Percentiles rank a stretch among this genome's conserved stretches.
Conservation (phyloP, 768 basidiomycete genomes). For the Sutorius australiensis region DNA sequence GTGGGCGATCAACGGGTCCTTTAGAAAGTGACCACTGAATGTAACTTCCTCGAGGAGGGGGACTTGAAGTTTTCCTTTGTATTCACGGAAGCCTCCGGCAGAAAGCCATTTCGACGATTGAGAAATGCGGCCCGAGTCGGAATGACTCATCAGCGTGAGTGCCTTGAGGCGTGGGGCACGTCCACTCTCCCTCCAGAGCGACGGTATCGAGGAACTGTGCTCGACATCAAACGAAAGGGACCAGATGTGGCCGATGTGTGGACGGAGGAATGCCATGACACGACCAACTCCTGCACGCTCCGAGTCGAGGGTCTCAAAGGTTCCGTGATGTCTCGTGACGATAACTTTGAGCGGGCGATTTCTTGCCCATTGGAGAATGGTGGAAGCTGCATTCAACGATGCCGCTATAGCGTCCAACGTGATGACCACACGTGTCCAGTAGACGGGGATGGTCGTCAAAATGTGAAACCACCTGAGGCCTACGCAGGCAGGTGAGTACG, state of each 20-base stretch:
- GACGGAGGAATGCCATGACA: slow-evolving; percentile 3
- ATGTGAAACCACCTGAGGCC: slow-evolving; percentile 9
- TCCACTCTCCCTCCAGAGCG: slow-evolving; percentile 9
- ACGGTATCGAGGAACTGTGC: not conserved
- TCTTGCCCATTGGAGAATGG: slow-evolving; percentile 3
- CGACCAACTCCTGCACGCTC: not conserved
- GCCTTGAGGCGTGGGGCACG: not conserved
- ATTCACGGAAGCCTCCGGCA: not conserved
- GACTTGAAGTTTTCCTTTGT: slow-evolving; percentile 2
- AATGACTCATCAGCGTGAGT: slow-evolving; percentile 2
- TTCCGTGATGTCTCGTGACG: slow-evolving; percentile 2
- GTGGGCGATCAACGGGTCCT: slow-evolving; percentile 2
- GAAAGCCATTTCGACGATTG: not conserved
- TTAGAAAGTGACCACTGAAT: slow-evolving; percentile 4
- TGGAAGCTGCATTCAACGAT: not conserved
- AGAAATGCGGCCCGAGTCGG: not conserved
- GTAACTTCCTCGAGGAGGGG: slow-evolving; percentile 1
- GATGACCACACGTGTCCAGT: slow-evolving; percentile 11
- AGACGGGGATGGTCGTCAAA: not conserved
- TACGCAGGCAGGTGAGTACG: slow-evolving; percentile 6
- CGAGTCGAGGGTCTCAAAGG: not conserved
- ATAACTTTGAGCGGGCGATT: slow-evolving; percentile 1
- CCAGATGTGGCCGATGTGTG: not conserved
- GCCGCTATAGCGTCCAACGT: not conserved
- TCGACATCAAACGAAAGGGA: slow-evolving; percentile 8